Percentiles rank a stretch among this genome's conserved stretches.
Evolutionary conservation across 2,329 filamentous ascomycete species (phyloP).

Genomic region (Colletotrichum sansevieriae): DNA sequence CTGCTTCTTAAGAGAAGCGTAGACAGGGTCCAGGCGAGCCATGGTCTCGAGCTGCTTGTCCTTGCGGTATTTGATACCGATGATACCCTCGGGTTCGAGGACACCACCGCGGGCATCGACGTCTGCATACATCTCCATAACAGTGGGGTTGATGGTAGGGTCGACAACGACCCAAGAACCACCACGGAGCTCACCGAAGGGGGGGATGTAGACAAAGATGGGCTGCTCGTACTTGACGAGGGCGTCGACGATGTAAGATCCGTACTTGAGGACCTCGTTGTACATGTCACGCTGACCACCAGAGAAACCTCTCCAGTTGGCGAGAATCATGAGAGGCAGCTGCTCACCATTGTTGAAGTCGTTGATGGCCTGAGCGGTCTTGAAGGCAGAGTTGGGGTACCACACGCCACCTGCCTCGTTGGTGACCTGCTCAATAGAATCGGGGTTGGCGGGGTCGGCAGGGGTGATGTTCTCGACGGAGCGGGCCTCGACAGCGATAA

Average conservation of each 20-base stretch:
- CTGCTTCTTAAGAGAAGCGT: constrained; percentile 86
- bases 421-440: constrained; percentile 95
- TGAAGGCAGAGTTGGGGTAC: constrained; percentile 99
- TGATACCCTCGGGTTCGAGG: constrained; percentile 96
- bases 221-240: constrained; percentile 99
- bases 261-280: constrained; percentile 99
- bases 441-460: constrained; percentile 96
- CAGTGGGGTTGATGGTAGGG: constrained; percentile 94
- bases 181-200: constrained; percentile 95
- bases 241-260: constrained; percentile 98
- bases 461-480: constrained; percentile 97
- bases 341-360: constrained; percentile 99
- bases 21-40: constrained; percentile 89
- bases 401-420: constrained; percentile 98
- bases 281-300: constrained; percentile 99
- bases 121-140: constrained; percentile 99
- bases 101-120: constrained; percentile 96
- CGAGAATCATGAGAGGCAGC: constrained; percentile 97
- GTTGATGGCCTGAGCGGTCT: constrained; percentile 98
- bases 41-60: constrained; percentile 98
- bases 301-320: constrained; percentile 99
- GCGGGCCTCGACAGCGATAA: constrained; percentile 96
- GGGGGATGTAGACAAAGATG: constrained; percentile 98
- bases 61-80: constrained; percentile 98
- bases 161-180: constrained; percentile 99